phyloP scores from a whole-genome alignment of 2,329 filamentous ascomycete genomes.

The Aspergillus nomiae region DNA sequence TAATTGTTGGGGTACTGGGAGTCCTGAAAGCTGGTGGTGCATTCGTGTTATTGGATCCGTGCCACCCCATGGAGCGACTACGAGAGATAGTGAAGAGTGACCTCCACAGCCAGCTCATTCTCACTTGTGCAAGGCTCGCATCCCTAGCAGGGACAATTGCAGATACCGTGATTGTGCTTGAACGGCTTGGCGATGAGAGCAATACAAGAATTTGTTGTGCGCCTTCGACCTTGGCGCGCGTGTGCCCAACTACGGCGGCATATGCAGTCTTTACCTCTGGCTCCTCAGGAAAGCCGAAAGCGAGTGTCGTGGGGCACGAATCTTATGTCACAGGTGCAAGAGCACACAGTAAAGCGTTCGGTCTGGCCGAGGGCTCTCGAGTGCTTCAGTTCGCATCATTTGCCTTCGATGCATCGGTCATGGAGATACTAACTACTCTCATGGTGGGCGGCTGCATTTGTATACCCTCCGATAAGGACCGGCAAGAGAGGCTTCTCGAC shows the following conservation, averaged over 20 bases:
- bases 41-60: not conserved
- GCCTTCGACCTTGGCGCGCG: not conserved
- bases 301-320: not conserved
- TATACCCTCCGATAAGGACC: not conserved
- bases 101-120: not conserved
- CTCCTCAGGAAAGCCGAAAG: not conserved
- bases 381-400: not conserved
- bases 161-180: no score
- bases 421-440: not conserved
- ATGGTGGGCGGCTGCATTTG: not conserved
- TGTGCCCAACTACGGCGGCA: not conserved
- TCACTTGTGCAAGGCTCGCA: no score
- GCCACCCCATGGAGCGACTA: not conserved
- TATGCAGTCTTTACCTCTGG: not conserved
- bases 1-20: no score
- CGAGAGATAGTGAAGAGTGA: no score
- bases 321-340: not conserved
- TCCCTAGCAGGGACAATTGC: no score
- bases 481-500: no score
- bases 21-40: not conserved
- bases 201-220: no score
- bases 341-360: not conserved
- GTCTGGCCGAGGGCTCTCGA: not conserved
- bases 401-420: not conserved
- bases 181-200: no score